These are phyloP conservation scores for Cylindrotheca closterium DNA, from an alignment of 108 stramenopile species.

Conservation along the genomic window DNA sequence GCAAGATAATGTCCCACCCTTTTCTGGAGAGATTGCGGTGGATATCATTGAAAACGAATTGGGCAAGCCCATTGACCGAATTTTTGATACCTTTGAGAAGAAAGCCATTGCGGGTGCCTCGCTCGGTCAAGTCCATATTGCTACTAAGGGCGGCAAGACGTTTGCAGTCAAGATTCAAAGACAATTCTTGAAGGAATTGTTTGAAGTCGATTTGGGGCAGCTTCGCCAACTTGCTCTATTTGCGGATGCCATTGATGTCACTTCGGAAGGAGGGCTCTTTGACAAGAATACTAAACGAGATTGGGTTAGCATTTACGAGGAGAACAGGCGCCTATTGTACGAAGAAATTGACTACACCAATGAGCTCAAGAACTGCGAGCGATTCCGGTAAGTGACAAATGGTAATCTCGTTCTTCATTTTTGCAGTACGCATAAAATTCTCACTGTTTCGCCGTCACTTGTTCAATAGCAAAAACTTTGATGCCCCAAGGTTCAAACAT, in stretches of 20 bases:
- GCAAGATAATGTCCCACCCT: constrained; percentile 96
- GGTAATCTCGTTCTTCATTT: not conserved
- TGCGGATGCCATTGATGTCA: constrained; percentile 93
- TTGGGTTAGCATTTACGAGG: constrained; percentile 93
- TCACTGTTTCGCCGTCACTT: too few relatives aligned
- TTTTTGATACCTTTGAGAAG: constrained; percentile 83
- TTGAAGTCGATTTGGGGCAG: constrained; percentile 94
- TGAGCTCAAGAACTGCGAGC: constrained; percentile 85
- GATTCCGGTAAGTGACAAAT: constrained; percentile 66
- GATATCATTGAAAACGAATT: constrained; percentile 90
- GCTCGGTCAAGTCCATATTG: constrained; percentile 95
- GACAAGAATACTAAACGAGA: constrained; percentile 85
- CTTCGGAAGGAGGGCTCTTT: constrained; percentile 86
- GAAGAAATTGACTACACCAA: constrained; percentile 95
- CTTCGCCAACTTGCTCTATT: constrained; percentile 87
- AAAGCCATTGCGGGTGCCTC: constrained; percentile 89
- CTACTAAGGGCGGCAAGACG: constrained; percentile 75
- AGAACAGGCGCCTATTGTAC: constrained; percentile 91
- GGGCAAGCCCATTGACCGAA: constrained; percentile 79
- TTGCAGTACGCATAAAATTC: not conserved
- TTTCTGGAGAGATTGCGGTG: constrained; percentile 84
- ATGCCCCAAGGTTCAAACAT: constrained; percentile 72
- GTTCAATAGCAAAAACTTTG: constrained; percentile 63
- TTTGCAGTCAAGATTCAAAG: constrained; percentile 95
- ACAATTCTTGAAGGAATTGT: constrained; percentile 86